These are phyloP conservation scores for Mycena floridula DNA, from an alignment of 768 basidiomycete species.

Conservation along the genomic window DNA sequence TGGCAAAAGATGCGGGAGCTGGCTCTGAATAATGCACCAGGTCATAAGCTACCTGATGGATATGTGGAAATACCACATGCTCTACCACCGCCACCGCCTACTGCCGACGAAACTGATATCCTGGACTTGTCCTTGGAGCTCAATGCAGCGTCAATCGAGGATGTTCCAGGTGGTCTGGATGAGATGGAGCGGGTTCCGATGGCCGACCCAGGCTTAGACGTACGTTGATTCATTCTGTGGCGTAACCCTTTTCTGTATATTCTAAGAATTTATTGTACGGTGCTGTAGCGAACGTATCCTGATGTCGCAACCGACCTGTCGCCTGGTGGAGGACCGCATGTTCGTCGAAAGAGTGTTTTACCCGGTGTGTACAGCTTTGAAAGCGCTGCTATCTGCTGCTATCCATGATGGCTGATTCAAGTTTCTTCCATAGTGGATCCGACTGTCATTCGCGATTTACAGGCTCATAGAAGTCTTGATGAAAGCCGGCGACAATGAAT, in stretches of 20 bases:
- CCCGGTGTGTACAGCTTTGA: slow-evolving; percentile 52
- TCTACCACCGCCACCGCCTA: slow-evolving; percentile 72
- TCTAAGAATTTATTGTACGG: slow-evolving; percentile 11
- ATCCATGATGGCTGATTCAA: slow-evolving; percentile 6
- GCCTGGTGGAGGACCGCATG: slow-evolving; percentile 64
- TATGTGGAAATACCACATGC: slow-evolving; percentile 63
- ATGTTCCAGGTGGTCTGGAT: slow-evolving; percentile 62
- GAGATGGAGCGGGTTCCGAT: slow-evolving; percentile 87
- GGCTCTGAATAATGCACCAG: slow-evolving; percentile 64
- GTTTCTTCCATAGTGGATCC: slow-evolving; percentile 83
- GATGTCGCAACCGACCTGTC: slow-evolving; percentile 60
- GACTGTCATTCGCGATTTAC: slow-evolving; percentile 79
- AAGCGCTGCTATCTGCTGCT: slow-evolving; percentile 9
- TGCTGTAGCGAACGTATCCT: slow-evolving; percentile 55
- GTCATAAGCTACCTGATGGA: slow-evolving; percentile 64
- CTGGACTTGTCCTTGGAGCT: slow-evolving; percentile 87
- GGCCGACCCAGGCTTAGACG: slow-evolving; percentile 86
- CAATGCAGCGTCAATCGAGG: slow-evolving; percentile 77
- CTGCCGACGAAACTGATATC: slow-evolving; percentile 80
- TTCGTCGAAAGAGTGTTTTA: slow-evolving; percentile 90
- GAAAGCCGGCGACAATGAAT: no score
- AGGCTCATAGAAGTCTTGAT: slow-evolving; percentile 81
- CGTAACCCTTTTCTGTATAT: no score
- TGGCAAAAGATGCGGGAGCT: slow-evolving; percentile 83
- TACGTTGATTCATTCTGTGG: no score